These are phyloP conservation scores for Papilionanthe hybrid DNA, from an alignment of 116 monocot genomes.

Conservation along the genomic window DNA sequence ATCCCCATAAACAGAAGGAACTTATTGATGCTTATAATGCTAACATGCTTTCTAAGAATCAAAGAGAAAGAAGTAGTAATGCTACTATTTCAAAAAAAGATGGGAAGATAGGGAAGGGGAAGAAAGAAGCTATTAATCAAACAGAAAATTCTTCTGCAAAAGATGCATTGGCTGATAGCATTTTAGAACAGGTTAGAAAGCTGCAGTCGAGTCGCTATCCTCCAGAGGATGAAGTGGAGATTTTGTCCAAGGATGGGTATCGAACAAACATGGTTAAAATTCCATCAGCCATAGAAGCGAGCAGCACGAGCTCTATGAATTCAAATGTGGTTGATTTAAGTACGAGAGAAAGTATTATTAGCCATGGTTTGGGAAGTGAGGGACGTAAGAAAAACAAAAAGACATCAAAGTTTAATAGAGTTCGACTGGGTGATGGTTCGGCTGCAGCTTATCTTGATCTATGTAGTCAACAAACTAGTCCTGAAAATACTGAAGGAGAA, in stretches of 20 bases:
- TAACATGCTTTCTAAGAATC: constrained; percentile 25
- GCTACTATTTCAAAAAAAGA: constrained; percentile 17
- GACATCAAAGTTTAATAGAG: constrained; percentile 67
- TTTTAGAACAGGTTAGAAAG: constrained; percentile 52
- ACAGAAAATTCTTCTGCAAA: constrained; percentile 13
- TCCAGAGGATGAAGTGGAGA: constrained; percentile 44
- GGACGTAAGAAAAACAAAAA: constrained; percentile 46
- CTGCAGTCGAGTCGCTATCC: constrained; percentile 43
- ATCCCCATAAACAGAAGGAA: constrained; percentile 69
- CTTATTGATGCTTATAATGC: constrained; percentile 67
- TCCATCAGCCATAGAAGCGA: background rate
- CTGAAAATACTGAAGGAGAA: constrained; percentile 25
- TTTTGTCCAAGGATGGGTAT: constrained; percentile 71
- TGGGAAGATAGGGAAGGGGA: constrained; percentile 18
- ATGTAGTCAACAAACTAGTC: constrained; percentile 18
- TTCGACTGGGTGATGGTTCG: constrained; percentile 61
- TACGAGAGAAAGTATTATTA: background rate
- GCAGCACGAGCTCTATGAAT: constrained; percentile 1
- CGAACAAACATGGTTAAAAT: constrained; percentile 29
- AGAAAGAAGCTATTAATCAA: constrained; percentile 24
- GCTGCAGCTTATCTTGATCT: constrained; percentile 37
- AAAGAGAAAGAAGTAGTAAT: constrained; percentile 32
- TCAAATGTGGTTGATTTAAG: constrained; percentile 1
- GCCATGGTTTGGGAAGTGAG: background rate
- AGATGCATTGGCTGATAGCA: constrained; percentile 36